Conservation (phyloP, 345 rosid genomes). For the Syzygium jambos region DNA sequence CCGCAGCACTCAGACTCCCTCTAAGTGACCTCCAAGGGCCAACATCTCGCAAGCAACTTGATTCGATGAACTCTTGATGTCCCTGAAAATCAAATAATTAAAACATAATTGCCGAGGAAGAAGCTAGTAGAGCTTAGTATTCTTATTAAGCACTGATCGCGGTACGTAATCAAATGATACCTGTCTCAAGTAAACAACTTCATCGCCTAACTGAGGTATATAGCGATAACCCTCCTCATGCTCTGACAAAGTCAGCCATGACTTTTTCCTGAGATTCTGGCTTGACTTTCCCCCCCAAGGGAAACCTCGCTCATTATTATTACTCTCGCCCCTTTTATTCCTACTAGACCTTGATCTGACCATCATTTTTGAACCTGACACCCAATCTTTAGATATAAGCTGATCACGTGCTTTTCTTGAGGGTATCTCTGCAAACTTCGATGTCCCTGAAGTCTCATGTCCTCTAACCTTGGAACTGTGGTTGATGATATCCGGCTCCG, state of each 20-base stretch:
- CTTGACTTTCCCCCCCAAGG: conserved; percentile 26
- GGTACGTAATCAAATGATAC: conserved; percentile 15
- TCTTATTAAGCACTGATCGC: neutral
- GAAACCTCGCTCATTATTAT: conserved; percentile 11
- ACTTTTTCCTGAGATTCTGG: conserved; percentile 29
- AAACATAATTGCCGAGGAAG: neutral
- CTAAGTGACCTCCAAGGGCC: conserved; percentile 57
- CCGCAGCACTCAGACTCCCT: conserved; percentile 59
- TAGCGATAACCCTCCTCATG: conserved; percentile 88
- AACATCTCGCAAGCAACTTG: conserved; percentile 25
- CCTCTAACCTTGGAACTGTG: conserved; percentile 23
- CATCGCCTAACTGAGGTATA: conserved; percentile 90
- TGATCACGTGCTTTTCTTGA: conserved; percentile 21
- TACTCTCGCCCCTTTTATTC: conserved; percentile 24
- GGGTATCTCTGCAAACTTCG: conserved; percentile 21
- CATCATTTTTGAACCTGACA: conserved; percentile 41
- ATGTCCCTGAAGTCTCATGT: conserved; percentile 27
- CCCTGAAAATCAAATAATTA: conserved; percentile 49
- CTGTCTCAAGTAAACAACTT: conserved; percentile 86
- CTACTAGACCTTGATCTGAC: conserved; percentile 50
- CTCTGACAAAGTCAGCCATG: conserved; percentile 85
- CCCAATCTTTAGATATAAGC: conserved; percentile 48
- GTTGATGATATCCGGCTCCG: conserved; percentile 21
- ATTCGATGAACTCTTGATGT: conserved; percentile 56
- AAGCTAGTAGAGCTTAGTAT: neutral